Percentiles rank a stretch among this genome's conserved stretches.
Evolutionary conservation across 140 eudicot species (phyloP).

Genomic region (Senecio squalidus): DNA sequence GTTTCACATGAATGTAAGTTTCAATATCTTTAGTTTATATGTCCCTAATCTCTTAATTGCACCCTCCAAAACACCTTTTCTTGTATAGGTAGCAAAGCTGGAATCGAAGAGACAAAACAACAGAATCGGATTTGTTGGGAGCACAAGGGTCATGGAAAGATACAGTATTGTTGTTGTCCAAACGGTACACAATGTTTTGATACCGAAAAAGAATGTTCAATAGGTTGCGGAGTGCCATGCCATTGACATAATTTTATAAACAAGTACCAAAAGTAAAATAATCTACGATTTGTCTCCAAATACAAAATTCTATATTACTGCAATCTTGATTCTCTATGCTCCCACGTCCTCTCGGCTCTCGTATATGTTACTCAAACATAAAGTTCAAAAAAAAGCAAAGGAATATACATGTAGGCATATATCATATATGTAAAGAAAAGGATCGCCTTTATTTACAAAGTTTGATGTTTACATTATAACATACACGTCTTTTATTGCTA

Average conservation of each 20-base stretch:
- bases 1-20: conserved; percentile 5
- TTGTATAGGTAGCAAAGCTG: not conserved
- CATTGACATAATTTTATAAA: not conserved
- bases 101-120: not conserved
- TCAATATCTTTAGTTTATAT: not conserved
- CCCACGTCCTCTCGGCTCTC: too few relatives aligned
- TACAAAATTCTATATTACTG: too few relatives aligned
- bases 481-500: too few relatives aligned
- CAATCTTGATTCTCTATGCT: too few relatives aligned
- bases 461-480: too few relatives aligned
- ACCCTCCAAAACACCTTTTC: not conserved
- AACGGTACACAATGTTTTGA: not conserved
- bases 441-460: too few relatives aligned
- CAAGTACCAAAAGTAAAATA: not conserved
- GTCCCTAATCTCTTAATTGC: not conserved
- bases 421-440: too few relatives aligned
- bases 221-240: conserved; percentile 3
- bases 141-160: not conserved
- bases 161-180: not conserved
- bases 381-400: too few relatives aligned
- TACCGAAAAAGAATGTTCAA: not conserved
- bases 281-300: not conserved
- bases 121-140: not conserved
- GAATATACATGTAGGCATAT: too few relatives aligned
- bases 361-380: too few relatives aligned